phyloP scores from a whole-genome alignment of 2,329 filamentous ascomycete genomes.

The Decorospora gaudefroyi region DNA sequence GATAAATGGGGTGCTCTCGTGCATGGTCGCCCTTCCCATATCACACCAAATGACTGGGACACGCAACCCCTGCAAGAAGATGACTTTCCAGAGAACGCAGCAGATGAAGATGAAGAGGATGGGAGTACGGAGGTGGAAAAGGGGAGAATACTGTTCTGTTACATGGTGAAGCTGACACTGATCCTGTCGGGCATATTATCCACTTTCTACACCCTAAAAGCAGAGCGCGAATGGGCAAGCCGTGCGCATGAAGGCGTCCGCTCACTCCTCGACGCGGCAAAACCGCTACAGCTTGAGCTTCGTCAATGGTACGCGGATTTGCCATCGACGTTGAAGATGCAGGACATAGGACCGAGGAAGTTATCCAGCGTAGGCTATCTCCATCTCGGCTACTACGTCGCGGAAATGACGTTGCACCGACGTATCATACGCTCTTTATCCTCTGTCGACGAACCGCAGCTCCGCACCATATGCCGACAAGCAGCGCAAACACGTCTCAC shows the following conservation, averaged over 20 bases:
- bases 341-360: conserved; percentile 44
- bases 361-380: conserved; percentile 47
- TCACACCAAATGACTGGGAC: conserved; percentile 61
- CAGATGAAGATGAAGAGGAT: conserved; percentile 42
- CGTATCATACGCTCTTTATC: conserved; percentile 48
- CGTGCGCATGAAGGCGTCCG: conserved; percentile 53
- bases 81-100: conserved; percentile 51
- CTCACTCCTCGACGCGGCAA: conserved; percentile 57
- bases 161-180: conserved; percentile 58
- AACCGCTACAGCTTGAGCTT: conserved; percentile 58
- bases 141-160: conserved; percentile 52
- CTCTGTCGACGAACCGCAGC: conserved; percentile 34
- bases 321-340: conserved; percentile 56
- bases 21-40: conserved; percentile 62
- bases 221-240: conserved; percentile 51
- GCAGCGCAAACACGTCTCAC: conserved; percentile 52
- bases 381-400: conserved; percentile 53
- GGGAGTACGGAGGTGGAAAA: conserved; percentile 44
- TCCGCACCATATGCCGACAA: conserved; percentile 48
- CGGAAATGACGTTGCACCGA: conserved; percentile 54
- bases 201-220: conserved; percentile 57
- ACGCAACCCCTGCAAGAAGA: conserved; percentile 52
- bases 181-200: conserved; percentile 59
- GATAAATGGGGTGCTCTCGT: conserved; percentile 65
- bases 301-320: conserved; percentile 59